A percentile compares a stretch with the other conserved stretches of the same genome.
These are phyloP conservation scores for Neonectria neomacrospora DNA, from an alignment of 2,329 filamentous ascomycete species.

Conservation along the genomic window DNA sequence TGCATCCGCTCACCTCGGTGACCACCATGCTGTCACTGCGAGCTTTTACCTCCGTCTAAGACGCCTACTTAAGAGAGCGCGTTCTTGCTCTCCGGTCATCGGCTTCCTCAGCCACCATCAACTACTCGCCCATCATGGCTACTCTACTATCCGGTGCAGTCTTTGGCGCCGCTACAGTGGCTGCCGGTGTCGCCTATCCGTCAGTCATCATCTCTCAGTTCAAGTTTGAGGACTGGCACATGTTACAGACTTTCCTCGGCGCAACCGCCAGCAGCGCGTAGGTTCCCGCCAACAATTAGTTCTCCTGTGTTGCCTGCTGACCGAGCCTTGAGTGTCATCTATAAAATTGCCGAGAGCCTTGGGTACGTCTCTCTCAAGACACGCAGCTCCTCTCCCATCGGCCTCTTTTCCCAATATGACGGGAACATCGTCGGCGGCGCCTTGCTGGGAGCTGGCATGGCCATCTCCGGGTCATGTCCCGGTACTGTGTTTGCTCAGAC, in stretches of 20 bases:
- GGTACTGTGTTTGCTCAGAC: conserved; percentile 73
- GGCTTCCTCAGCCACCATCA: not conserved
- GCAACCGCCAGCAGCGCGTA: conserved; percentile 72
- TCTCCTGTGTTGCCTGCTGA: not conserved
- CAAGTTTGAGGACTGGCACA: conserved; percentile 69
- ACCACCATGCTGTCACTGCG: not conserved
- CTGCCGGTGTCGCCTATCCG: conserved; percentile 69
- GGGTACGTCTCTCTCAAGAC: conserved; percentile 58
- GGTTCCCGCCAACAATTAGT: conserved; percentile 42
- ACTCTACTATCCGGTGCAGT: conserved; percentile 62
- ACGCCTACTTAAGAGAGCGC: not conserved
- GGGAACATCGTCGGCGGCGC: conserved; percentile 73
- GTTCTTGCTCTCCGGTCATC: conserved; percentile 3
- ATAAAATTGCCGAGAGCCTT: conserved; percentile 57
- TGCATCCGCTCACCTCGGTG: not conserved
- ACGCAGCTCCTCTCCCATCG: conserved; percentile 62
- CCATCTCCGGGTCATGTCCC: conserved; percentile 71
- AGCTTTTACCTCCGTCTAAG: not conserved
- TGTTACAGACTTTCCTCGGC: conserved; percentile 72
- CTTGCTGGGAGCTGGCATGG: conserved; percentile 73
- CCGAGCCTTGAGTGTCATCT: conserved; percentile 51
- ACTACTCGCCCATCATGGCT: conserved; percentile 37
- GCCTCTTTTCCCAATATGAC: conserved; percentile 66
- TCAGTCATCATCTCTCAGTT: conserved; percentile 70
- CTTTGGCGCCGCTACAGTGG: conserved; percentile 71